Evolutionary conservation across 331 rosid genomes (phyloP).

Genomic region (Quercus tomentella): DNA sequence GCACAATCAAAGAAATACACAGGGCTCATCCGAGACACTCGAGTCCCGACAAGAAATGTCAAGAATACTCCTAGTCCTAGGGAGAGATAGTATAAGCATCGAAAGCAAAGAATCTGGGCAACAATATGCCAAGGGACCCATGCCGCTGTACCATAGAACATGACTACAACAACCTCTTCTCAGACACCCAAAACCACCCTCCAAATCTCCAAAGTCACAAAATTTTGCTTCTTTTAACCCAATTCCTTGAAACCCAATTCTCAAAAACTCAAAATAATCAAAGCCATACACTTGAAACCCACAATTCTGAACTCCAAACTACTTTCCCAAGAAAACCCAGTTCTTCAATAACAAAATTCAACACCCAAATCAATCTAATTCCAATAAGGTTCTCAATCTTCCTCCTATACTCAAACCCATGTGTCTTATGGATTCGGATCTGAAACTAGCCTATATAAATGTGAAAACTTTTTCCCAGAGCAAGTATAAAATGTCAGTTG

Average conservation of each 20-base stretch:
- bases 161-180: constrained; percentile 32
- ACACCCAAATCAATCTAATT: constrained; percentile 21
- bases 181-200: constrained; percentile 11
- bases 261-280: constrained; percentile 24
- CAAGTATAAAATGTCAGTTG: neutral
- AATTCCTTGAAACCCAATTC: constrained; percentile 27
- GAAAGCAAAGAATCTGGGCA: constrained; percentile 84
- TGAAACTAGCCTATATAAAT: constrained; percentile 13
- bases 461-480: neutral
- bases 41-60: constrained; percentile 71
- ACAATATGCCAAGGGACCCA: constrained; percentile 98
- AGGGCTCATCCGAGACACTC: constrained; percentile 82
- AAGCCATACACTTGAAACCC: neutral
- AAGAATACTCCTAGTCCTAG: constrained; percentile 76
- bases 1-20: constrained; percentile 94
- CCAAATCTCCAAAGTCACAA: neutral
- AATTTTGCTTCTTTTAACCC: neutral
- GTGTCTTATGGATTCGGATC: constrained; percentile 31
- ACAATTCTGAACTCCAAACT: neutral
- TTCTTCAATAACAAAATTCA: constrained; percentile 6
- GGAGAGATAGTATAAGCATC: constrained; percentile 78
- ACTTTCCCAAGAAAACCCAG: neutral
- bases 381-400: constrained; percentile 2
- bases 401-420: constrained; percentile 9
- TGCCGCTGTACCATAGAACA: constrained; percentile 89